A percentile compares a stretch with the other conserved stretches of the same genome.
Conservation (phyloP, 352 stramenopile species). For the Phytophthora sp. region DNA sequence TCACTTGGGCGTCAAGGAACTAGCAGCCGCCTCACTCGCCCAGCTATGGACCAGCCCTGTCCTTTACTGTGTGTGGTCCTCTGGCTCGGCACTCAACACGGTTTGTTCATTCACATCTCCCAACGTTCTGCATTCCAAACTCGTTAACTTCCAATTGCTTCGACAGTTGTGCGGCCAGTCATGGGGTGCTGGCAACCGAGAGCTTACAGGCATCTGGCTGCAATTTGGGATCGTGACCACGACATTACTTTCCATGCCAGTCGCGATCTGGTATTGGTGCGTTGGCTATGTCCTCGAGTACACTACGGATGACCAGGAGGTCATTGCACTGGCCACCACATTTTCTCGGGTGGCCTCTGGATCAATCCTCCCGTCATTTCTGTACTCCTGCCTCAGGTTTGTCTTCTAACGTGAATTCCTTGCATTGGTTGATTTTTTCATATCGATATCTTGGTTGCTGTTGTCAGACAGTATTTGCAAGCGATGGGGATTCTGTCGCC, state of each 20-base stretch:
- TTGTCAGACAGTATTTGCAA: constrained; percentile 72
- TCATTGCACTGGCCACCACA: constrained; percentile 57
- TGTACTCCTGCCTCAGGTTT: constrained; percentile 71
- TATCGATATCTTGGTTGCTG: too few relatives aligned
- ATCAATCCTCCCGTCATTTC: constrained; percentile 62
- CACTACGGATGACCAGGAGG: constrained; percentile 63
- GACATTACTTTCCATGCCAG: constrained; percentile 57
- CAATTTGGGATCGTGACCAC: constrained; percentile 72
- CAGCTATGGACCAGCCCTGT: constrained; percentile 72
- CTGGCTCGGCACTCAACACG: constrained; percentile 67
- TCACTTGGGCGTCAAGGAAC: constrained; percentile 73
- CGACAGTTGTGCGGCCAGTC: constrained; percentile 70
- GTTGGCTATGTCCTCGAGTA: constrained; percentile 63
- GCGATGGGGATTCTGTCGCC: constrained; percentile 67
- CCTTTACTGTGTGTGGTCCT: constrained; percentile 72
- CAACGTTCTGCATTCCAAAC: constrained; percentile 3
- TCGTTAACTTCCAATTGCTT: neutral
- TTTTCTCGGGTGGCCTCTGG: constrained; percentile 72
- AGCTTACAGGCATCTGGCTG: constrained; percentile 78
- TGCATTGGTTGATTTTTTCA: neutral
- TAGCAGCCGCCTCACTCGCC: constrained; percentile 73
- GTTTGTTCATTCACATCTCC: constrained; percentile 40
- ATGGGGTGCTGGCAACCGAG: constrained; percentile 68
- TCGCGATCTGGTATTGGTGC: constrained; percentile 78
- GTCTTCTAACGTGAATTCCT: neutral